Conservation (phyloP, 164 flowering plant species). For the Tetracentron sinense region DNA sequence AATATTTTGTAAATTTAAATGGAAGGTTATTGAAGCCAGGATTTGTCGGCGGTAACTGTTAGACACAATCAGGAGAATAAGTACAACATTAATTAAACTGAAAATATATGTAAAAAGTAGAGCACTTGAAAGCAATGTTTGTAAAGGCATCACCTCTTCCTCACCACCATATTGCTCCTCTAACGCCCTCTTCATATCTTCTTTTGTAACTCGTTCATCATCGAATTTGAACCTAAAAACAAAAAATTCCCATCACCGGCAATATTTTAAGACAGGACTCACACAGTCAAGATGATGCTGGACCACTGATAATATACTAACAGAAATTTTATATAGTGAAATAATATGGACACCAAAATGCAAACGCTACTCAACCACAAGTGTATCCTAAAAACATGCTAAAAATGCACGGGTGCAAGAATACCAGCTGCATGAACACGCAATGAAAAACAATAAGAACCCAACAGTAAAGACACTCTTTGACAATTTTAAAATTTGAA, state of each 20-base stretch:
- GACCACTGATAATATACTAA: no score
- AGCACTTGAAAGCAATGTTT: neutral
- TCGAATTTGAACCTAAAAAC: conserved; percentile 96
- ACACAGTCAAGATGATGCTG: no score
- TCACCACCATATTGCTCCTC: conserved; percentile 95
- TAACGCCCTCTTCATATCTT: conserved; percentile 68
- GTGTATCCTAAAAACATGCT: no score
- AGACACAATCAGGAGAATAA: conserved; percentile 10
- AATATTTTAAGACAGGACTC: no score
- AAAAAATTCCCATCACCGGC: neutral
- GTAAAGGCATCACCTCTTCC: conserved; percentile 58
- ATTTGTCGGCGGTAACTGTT: conserved; percentile 80
- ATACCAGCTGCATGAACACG: no score
- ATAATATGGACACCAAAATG: no score
- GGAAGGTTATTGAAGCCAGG: conserved; percentile 85
- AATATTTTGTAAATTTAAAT: conserved; percentile 84
- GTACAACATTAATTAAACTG: neutral
- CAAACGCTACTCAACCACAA: no score
- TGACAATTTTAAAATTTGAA: no score
- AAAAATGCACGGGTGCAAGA: no score
- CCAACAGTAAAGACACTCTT: no score
- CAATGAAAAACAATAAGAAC: no score
- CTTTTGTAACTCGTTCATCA: conserved; percentile 89
- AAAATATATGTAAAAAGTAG: neutral
- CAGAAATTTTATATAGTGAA: no score